Evolutionary conservation across 2,329 filamentous ascomycete genomes (phyloP).

Genomic region (Sarocladium oryzae): DNA sequence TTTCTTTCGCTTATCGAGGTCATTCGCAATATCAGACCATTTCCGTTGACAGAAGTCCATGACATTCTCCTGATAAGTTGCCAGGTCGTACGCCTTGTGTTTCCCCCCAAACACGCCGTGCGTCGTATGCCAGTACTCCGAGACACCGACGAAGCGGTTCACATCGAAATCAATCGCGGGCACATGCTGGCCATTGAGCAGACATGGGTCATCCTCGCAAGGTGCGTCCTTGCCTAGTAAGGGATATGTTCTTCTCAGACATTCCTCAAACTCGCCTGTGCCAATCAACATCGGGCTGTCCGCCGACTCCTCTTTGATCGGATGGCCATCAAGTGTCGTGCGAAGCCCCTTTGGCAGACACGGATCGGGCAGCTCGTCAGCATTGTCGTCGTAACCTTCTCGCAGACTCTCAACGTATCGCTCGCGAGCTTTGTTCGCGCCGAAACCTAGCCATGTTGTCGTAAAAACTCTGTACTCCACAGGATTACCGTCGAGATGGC

Average conservation of each 20-base stretch:
- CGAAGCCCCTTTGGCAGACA: constrained; percentile 77
- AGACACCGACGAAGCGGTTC: constrained; percentile 96
- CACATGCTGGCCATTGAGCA: constrained; percentile 86
- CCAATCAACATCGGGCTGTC: constrained; percentile 59
- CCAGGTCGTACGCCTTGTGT: constrained; percentile 81
- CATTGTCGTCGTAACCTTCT: constrained; percentile 53
- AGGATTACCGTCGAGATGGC: constrained; percentile 70
- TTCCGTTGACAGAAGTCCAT: constrained; percentile 76
- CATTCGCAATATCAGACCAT: constrained; percentile 69
- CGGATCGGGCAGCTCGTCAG: constrained; percentile 75
- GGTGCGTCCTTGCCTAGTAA: constrained; percentile 83
- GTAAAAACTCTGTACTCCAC: constrained; percentile 88
- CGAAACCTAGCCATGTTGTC: constrained; percentile 94
- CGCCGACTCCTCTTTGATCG: constrained; percentile 28
- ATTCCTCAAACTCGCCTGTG: constrained; percentile 82
- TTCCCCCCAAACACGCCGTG: constrained; percentile 83
- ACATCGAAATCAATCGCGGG: constrained; percentile 95
- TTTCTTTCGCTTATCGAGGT: constrained; percentile 60
- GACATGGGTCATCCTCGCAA: constrained; percentile 76
- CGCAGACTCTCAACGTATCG: constrained; percentile 76
- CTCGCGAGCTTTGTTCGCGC: constrained; percentile 86
- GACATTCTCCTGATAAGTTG: constrained; percentile 81
- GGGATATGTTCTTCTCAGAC: constrained; percentile 73
- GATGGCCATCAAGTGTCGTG: constrained; percentile 64
- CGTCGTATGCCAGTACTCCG: constrained; percentile 98